A percentile compares a stretch with the other conserved stretches of the same genome.
Evolutionary conservation across 2,329 filamentous ascomycete genomes (phyloP).

Genomic region (Trichoderma breve): DNA sequence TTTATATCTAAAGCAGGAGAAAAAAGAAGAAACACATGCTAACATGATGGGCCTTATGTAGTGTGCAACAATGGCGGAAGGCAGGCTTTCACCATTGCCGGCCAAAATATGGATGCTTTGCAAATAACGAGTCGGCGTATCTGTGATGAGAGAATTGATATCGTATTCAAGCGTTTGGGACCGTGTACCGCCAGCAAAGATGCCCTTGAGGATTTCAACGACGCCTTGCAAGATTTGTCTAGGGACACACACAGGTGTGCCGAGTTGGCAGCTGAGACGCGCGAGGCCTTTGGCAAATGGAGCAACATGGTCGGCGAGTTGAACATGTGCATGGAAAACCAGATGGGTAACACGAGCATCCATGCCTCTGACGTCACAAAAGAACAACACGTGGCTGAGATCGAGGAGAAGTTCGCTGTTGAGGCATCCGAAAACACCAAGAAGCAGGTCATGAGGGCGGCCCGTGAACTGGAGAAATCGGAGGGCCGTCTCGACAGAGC

Average conservation of each 20-base stretch:
- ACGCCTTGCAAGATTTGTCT: not conserved
- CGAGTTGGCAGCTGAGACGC: not conserved
- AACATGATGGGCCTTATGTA: not conserved
- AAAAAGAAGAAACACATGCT: not conserved
- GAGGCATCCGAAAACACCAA: not conserved
- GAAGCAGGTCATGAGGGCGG: not conserved
- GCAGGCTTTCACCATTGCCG: not conserved
- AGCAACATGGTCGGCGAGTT: not conserved
- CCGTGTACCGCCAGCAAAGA: not conserved
- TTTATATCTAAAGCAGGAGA: not conserved
- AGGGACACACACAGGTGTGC: not conserved
- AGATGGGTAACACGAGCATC: not conserved
- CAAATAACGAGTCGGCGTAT: not conserved
- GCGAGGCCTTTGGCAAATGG: not conserved
- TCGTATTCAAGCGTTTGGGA: not conserved
- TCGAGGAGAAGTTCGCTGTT: not conserved
- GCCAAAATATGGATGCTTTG: not conserved
- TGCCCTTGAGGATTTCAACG: not conserved
- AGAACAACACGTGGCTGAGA: not conserved
- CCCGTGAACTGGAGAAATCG: not conserved
- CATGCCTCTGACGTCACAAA: not conserved
- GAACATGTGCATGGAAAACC: not conserved
- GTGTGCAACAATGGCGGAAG: not conserved
- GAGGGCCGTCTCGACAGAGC: not conserved
- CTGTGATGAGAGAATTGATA: not conserved